Evolutionary conservation across 2,329 filamentous ascomycete genomes (phyloP).

Genomic region (Penicillium hesseltinei): DNA sequence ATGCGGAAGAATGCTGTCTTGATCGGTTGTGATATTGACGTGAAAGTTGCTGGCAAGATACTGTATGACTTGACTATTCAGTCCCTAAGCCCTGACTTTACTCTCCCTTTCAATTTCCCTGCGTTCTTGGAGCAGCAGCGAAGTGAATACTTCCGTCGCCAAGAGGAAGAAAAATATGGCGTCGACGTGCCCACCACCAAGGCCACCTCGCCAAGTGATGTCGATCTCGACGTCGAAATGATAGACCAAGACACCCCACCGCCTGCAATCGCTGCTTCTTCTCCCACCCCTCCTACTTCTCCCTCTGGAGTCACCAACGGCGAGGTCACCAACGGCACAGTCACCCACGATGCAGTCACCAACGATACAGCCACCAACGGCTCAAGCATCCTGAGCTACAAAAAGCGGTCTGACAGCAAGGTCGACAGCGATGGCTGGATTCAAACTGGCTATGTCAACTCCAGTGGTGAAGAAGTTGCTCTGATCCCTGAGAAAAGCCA

Average conservation of each 20-base stretch:
- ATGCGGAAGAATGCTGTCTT: background rate
- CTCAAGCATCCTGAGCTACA: background rate
- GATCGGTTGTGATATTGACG: constrained; percentile 9
- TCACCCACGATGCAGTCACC: background rate
- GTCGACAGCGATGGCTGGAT: constrained; percentile 13
- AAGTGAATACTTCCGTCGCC: constrained; percentile 3
- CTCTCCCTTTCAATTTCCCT: constrained; percentile 3
- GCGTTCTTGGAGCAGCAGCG: constrained; percentile 7
- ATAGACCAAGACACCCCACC: background rate
- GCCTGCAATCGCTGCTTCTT: background rate
- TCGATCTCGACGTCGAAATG: background rate
- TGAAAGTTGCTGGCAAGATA: constrained; percentile 4
- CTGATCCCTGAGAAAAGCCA: constrained; percentile 8
- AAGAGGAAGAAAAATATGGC: background rate
- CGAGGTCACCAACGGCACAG: too few species aligned
- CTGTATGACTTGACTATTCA: constrained; percentile 11
- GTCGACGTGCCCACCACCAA: background rate
- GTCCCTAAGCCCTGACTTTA: constrained; percentile 13
- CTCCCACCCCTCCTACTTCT: background rate
- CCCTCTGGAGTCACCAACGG: background rate
- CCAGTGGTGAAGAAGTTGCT: constrained; percentile 17
- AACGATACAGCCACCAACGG: background rate
- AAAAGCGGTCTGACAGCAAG: background rate
- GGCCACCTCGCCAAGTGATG: background rate
- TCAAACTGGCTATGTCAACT: constrained; percentile 15